phyloP scores from a whole-genome alignment of 1,139 yeast species.

The Suhomyces wounanorum region DNA sequence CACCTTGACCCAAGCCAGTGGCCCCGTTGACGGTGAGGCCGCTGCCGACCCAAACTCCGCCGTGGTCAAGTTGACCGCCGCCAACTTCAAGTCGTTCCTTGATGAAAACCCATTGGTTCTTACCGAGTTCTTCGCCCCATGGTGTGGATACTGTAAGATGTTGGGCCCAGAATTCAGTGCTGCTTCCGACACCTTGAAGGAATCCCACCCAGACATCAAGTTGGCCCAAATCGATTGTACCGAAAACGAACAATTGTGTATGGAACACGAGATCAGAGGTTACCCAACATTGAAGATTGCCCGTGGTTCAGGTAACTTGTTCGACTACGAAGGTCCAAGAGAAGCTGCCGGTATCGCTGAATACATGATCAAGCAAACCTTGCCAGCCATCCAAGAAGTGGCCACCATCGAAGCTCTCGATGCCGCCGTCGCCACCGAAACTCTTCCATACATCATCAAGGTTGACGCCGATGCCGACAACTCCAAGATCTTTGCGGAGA shows the following conservation, averaged over 20 bases:
- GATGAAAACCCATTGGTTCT: conserved; percentile 75
- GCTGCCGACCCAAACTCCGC: conserved; percentile 82
- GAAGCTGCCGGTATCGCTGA: conserved; percentile 72
- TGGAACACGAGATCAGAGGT: conserved; percentile 74
- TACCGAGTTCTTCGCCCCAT: conserved; percentile 97
- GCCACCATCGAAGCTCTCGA: conserved; percentile 51
- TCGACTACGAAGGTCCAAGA: conserved; percentile 79
- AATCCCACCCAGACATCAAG: conserved; percentile 59
- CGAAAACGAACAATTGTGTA: conserved; percentile 79
- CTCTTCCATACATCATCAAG: conserved; percentile 59
- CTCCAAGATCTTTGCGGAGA: conserved; percentile 14
- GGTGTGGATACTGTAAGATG: conserved; percentile 99
- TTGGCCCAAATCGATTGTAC: conserved; percentile 95
- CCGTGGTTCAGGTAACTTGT: conserved; percentile 35
- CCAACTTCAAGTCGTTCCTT: conserved; percentile 63
- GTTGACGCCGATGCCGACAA: conserved; percentile 9
- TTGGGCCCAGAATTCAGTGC: conserved; percentile 86
- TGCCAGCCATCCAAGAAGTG: conserved; percentile 72
- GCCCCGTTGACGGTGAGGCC: conserved; percentile 58
- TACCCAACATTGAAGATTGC: conserved; percentile 91
- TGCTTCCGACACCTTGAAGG: conserved; percentile 78
- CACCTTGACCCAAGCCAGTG: conserved; percentile 36
- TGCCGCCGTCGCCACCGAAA: conserved; percentile 47
- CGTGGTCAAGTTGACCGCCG: conserved; percentile 74
- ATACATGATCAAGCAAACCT: conserved; percentile 79